Conservation (phyloP, 1,284 basidiomycete species). For the Vanrija humicola region DNA sequence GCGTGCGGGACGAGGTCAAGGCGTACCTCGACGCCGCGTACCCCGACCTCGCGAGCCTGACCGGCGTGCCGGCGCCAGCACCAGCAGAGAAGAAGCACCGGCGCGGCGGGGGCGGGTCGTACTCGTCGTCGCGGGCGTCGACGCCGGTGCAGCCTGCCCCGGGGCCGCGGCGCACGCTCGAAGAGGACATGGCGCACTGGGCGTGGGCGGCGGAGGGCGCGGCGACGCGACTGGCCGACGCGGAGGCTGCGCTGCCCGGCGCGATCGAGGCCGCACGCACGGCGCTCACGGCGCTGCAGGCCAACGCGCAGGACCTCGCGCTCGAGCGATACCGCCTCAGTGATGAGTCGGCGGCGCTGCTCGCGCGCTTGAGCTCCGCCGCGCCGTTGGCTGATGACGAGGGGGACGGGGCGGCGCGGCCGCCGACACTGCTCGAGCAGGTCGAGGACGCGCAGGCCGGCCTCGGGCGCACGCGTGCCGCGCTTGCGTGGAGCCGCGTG, state of each 20-base stretch:
- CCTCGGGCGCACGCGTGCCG: constrained; percentile 67
- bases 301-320: constrained; percentile 66
- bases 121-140: constrained; percentile 1
- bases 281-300: constrained; percentile 46
- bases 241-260: constrained; percentile 26
- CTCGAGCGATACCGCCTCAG: constrained; percentile 62
- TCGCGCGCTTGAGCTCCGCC: constrained; percentile 26
- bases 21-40: constrained; percentile 34
- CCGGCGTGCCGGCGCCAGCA: constrained; percentile 4
- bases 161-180: constrained; percentile 11
- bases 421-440: constrained; percentile 47
- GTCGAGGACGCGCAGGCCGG: constrained; percentile 73
- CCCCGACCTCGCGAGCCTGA: constrained; percentile 26
- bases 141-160: neutral
- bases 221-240: constrained; percentile 25
- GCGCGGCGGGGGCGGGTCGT: constrained; percentile 4
- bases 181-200: constrained; percentile 40
- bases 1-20: constrained; percentile 17
- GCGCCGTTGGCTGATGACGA: constrained; percentile 1
- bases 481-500: constrained; percentile 69
- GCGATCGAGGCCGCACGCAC: constrained; percentile 29
- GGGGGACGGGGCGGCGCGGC: neutral
- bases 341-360: constrained; percentile 37
- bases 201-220: constrained; percentile 16
- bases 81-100: constrained; percentile 6